These are phyloP conservation scores for Ascochyta lentis DNA, from an alignment of 2,329 filamentous ascomycete genomes.

Conservation along the genomic window DNA sequence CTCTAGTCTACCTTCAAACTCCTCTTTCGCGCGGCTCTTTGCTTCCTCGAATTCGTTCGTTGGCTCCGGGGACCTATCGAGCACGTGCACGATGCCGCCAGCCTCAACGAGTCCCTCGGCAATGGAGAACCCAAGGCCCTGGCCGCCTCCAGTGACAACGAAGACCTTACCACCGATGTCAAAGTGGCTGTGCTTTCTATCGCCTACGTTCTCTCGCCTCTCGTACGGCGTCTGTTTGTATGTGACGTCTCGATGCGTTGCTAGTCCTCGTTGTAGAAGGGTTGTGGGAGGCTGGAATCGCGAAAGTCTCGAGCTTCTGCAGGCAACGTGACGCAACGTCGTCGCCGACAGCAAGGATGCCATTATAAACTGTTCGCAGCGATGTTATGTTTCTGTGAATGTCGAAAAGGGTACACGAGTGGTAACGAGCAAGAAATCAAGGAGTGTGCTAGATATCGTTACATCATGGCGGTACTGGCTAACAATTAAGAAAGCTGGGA, in stretches of 20 bases:
- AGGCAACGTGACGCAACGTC: neutral
- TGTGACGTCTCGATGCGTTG: conserved; percentile 18
- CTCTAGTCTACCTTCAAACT: conserved; percentile 68
- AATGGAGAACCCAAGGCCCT: conserved; percentile 73
- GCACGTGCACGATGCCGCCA: conserved; percentile 72
- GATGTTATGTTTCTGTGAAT: neutral
- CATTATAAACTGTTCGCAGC: neutral
- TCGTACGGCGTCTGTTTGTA: conserved; percentile 27
- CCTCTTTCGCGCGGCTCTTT: conserved; percentile 64
- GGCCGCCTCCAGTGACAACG: conserved; percentile 67
- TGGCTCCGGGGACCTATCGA: conserved; percentile 66
- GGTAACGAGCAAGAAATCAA: neutral
- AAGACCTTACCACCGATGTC: conserved; percentile 43
- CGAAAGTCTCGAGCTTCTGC: neutral
- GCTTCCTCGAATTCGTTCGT: conserved; percentile 67
- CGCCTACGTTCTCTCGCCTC: conserved; percentile 25
- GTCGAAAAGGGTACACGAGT: neutral
- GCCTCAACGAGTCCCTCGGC: conserved; percentile 76
- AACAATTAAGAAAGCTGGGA: neutral
- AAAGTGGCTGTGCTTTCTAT: conserved; percentile 34
- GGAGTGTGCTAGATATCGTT: neutral
- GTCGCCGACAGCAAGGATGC: neutral
- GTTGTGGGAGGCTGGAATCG: conserved; percentile 9
- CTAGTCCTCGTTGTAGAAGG: conserved; percentile 11
- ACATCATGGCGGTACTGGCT: neutral